Evolutionary conservation across 441 rosid genomes (phyloP), one percentile per base, ranked within the genome.

Genomic region (Geranium incanum): DNA sequence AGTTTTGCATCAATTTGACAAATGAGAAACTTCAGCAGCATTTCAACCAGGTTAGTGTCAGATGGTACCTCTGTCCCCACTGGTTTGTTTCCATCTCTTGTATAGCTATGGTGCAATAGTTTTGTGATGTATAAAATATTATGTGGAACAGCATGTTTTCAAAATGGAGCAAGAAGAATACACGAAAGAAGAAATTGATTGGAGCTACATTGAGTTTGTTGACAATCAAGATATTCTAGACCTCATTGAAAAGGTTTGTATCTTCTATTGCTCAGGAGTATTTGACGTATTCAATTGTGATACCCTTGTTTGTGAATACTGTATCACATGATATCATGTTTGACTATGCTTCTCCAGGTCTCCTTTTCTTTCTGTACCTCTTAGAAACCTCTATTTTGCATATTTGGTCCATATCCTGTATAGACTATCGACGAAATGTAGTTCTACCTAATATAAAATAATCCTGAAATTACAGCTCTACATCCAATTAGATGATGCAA

Each of bases 161-260:
- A 89, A 89, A 76, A 87, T 89, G 95, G 95, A 89, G 81, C 95
- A 89, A 81, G 95, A 87, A 76, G 94, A 89, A 76, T 89, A 89
- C 76, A 87, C 87, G 6, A 84, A 78, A 71, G 94, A 89, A 81
- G 84, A 84, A 79, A 89, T 89, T 73, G 85, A 87, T 45, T 45
- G 52, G 52, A 45, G 52, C 52, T 45, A 45, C 52, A 45, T 45
- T 45, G 52, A 45, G 52, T 89, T 89, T 63, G 66, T 86, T 72
- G 95, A 89, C 77, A 89, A 89, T 78, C 85, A 85, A 76, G 95
- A 89, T 81, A 78, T 89, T 75, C 90, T 87, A 70, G 95, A 87
- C 76, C 93, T 84, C 71, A 77, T 89, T 74, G 95, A 89, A 80
- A 86, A 81, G 86, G 88, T 36, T 45, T 67, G 71, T 71, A 38